Evolutionary conservation across 2,329 filamentous ascomycete species (phyloP), one percentile per base, ranked within the genome.

Genomic region (Cladophialophora immunda): DNA sequence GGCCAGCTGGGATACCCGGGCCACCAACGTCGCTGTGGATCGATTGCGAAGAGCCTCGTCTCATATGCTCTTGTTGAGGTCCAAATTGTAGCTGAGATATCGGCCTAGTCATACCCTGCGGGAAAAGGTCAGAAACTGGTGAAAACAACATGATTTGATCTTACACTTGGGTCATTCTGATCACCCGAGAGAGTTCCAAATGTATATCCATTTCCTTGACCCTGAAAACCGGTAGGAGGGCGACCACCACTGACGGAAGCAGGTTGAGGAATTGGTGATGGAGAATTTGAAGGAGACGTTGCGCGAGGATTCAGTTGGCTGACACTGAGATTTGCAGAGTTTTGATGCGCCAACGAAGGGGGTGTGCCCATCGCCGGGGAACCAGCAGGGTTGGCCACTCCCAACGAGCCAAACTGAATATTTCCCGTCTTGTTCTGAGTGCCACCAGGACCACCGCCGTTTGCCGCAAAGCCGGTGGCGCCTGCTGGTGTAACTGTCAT

Each of bases 211-310:
- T 88, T 90, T 62, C 87, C 87, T 72, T 90, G 88, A 71, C 89
- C 89, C 72, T 90, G 85, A 71, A 93, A 86, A 70, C 87, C 87
- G 36, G 92, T 90, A 53, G 93, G 93, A 73, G 94, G 94, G 75
- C 93, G 84, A 63, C 89, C 92, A 73, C 93, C 93, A 75, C 93
- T 95, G 75, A 90, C 92, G 36, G 90, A 89, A 62, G 90, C 88
- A 59, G 93, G 92, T 79, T 94, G 92, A 34, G 95, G 94, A 73
- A 98, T 98, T 4, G 95, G 95, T 50, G 92, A 94, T 3, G 95
- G 95, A 54, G 94, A 97, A 73, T 91, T 90, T 57, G 92, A 89
- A 5, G 95, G 95, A 54, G 94, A 97, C 56, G 89, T 89, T 59
- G 94, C 87, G 74, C 92, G 88, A 69, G 91, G 90, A 76, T 92